These are phyloP conservation scores for Excoecaria agallocha DNA, from an alignment of 345 rosid species.

Conservation along the genomic window DNA sequence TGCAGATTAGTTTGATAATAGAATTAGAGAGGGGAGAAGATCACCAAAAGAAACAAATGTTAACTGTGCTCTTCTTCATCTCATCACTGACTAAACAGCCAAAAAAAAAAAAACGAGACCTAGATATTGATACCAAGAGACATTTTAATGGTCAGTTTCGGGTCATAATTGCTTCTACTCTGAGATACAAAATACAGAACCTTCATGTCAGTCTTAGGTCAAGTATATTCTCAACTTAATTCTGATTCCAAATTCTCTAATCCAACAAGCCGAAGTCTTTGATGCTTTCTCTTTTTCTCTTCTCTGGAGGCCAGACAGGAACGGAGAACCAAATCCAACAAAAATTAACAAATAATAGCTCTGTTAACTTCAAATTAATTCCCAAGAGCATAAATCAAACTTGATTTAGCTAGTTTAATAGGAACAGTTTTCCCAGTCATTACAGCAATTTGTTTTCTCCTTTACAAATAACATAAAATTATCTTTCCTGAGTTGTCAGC, in stretches of 20 bases:
- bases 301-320: not conserved
- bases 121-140: not conserved
- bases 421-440: not conserved
- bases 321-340: not conserved
- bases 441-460: not conserved
- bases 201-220: not conserved
- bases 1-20: not conserved
- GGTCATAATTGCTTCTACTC: not conserved
- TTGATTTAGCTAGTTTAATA: not conserved
- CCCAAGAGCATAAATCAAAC: not conserved
- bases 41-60: too few relatives aligned
- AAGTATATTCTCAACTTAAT: not conserved
- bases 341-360: not conserved
- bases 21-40: not conserved
- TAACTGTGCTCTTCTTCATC: too few relatives aligned
- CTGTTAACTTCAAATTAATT: not conserved
- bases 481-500: not conserved
- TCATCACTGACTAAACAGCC: not conserved
- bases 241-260: not conserved
- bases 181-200: not conserved
- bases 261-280: not conserved
- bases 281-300: not conserved
- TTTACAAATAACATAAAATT: not conserved
- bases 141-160: too few relatives aligned
- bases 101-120: not conserved